Conservation (phyloP, 2,329 filamentous ascomycete genomes). For the Delphinella strobiligena region DNA sequence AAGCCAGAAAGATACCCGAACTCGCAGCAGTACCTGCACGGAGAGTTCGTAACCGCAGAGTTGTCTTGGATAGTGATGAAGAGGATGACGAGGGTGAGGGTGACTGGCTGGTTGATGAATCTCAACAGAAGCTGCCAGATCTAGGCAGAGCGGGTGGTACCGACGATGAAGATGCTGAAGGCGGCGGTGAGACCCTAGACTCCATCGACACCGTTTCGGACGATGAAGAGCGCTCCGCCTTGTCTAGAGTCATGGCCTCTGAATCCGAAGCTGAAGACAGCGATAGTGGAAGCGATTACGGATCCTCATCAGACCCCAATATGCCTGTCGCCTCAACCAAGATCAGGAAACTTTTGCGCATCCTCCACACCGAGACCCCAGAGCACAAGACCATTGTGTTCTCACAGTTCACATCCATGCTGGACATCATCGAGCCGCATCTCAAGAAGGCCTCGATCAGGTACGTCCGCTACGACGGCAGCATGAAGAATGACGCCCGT, state of each 20-base stretch:
- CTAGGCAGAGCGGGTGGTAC: slow-evolving; percentile 63
- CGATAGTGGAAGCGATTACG: slow-evolving; percentile 25
- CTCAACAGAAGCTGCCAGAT: slow-evolving; percentile 43
- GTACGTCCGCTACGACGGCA: slow-evolving; percentile 85
- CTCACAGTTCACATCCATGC: slow-evolving; percentile 96
- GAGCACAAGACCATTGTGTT: slow-evolving; percentile 98
- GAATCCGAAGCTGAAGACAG: slow-evolving; percentile 26
- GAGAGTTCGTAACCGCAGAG: slow-evolving; percentile 39
- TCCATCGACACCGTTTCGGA: slow-evolving; percentile 56
- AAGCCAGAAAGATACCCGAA: slow-evolving; percentile 16
- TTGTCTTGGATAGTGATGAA: slow-evolving; percentile 53
- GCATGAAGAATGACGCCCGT: slow-evolving; percentile 85
- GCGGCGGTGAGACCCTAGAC: slow-evolving; percentile 66
- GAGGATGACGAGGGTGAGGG: slow-evolving; percentile 52
- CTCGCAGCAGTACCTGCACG: slow-evolving; percentile 20
- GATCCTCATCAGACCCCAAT: slow-evolving; percentile 8
- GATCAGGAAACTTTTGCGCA: slow-evolving; percentile 71
- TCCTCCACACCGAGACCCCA: slow-evolving; percentile 64
- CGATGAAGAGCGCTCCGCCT: slow-evolving; percentile 35
- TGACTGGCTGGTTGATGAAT: slow-evolving; percentile 67
- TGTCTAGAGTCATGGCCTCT: slow-evolving; percentile 22
- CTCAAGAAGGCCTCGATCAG: slow-evolving; percentile 60
- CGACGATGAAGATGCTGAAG: slow-evolving; percentile 81
- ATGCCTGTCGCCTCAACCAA: slow-evolving; percentile 56
- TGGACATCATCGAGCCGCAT: slow-evolving; percentile 91